Percentiles rank a stretch among this genome's conserved stretches.
Conservation (phyloP, 345 rosid genomes). For the Camelina laxa region DNA sequence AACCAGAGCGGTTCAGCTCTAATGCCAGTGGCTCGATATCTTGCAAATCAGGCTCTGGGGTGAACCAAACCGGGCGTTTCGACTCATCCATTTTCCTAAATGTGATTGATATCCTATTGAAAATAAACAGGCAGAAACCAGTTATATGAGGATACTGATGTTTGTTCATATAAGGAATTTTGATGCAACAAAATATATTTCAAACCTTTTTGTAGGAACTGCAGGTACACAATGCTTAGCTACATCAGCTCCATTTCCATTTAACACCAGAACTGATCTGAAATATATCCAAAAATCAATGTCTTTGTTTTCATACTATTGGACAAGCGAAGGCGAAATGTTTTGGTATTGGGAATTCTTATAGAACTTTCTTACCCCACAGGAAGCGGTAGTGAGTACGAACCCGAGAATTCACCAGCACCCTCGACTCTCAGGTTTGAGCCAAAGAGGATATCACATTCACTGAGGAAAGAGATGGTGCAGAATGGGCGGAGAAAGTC, state of each 20-base stretch:
- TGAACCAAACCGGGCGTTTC: conserved; percentile 67
- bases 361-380: conserved; percentile 51
- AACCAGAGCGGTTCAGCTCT: conserved; percentile 45
- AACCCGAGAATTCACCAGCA: conserved; percentile 67
- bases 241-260: conserved; percentile 69
- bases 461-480: conserved; percentile 66
- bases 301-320: background rate
- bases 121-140: background rate
- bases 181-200: background rate
- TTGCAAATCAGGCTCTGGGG: conserved; percentile 80
- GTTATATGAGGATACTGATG: background rate
- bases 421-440: conserved; percentile 54
- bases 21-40: conserved; percentile 67
- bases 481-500: conserved; percentile 75
- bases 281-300: background rate
- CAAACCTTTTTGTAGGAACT: conserved; percentile 60
- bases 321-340: background rate
- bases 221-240: conserved; percentile 76
- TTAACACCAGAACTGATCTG: conserved; percentile 69
- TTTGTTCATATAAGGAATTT: conserved; percentile 6
- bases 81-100: conserved; percentile 93
- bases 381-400: conserved; percentile 61
- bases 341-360: background rate
- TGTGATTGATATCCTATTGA: conserved; percentile 89
- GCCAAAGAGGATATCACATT: conserved; percentile 60